Evolutionary conservation across 345 rosid genomes (phyloP), one percentile per base, ranked within the genome.

Genomic region (Corchorus capsularis): DNA sequence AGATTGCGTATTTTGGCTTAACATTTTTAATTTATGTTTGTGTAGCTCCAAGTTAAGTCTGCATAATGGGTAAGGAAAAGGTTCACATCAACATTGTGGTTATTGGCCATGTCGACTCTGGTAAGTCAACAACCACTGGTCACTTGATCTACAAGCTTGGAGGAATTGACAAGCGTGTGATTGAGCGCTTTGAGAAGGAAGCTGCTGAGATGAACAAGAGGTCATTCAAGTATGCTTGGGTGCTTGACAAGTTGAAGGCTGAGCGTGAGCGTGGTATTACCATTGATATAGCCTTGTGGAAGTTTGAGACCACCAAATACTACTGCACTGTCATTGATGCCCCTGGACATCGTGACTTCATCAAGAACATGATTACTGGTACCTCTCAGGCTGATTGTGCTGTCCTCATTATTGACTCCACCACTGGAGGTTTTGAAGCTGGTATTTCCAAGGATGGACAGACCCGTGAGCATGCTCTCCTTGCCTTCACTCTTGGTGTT

Each of bases 241-340:
- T 91, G 80, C 93, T 94, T n/a, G 98, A 94, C 90, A 94, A 94
- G 85, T 93, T 92, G 50, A 94, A 92, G 91, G 97, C 98, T 0
- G 97, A 92, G 92, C 97, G 98, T 16, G 96, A 94, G 74, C 96
- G 96, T 83, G 97, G 96, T 82, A 93, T 93, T 19, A 93, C 98
- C 73, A 93, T 93, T 72, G 98, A 91, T 61, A 91, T 93, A 84
- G 98, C 98, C 63, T 73, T 93, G 66, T 91, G 98, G 97, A 93
- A 93, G 77, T 93, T 93, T 0, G 98, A 92, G 88, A 93, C 98
- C 78, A 93, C 93, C 74, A 92, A 84, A 80, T 93, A 90, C 87
- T 90, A 90, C 89, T 92, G 97, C 83, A 93, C 97, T 13, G 98
- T 91, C 76, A 93, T 93, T 64, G 98, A 93, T 87, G 97, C 97